phyloP scores from a whole-genome alignment of 495 filamentous ascomycete genomes.

The Jackrogersella minutella region DNA sequence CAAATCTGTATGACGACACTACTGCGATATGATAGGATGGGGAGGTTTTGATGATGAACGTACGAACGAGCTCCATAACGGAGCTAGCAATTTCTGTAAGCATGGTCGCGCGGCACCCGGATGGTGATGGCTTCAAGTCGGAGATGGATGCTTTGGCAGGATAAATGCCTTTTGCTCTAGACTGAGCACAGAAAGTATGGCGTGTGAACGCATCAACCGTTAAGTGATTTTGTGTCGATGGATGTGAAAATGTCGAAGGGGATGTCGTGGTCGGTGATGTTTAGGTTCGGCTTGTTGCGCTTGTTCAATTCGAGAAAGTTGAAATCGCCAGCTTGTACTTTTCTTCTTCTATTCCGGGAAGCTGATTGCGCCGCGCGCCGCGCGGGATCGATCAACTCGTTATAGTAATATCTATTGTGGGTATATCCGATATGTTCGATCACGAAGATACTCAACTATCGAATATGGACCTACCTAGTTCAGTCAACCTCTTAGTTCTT shows the following conservation, averaged over 20 bases:
- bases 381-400: not conserved
- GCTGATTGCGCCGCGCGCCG: conserved; percentile 28
- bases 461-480: not conserved
- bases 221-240: not conserved
- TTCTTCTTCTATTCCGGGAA: conserved; percentile 35
- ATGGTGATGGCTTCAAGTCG: conserved; percentile 23
- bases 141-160: conserved; percentile 24
- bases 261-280: no score
- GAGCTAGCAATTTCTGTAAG: conserved; percentile 50
- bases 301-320: conserved; percentile 29
- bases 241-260: not conserved
- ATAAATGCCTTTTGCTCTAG: conserved; percentile 31
- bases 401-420: not conserved
- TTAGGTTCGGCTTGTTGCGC: conserved; percentile 15
- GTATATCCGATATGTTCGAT: not conserved
- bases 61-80: conserved; percentile 54
- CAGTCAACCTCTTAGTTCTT: no score
- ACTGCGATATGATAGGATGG: not conserved
- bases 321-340: conserved; percentile 42
- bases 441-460: not conserved
- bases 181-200: conserved; percentile 33
- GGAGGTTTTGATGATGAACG: conserved; percentile 16
- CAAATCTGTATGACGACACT: not conserved
- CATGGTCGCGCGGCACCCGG: conserved; percentile 38
- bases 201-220: conserved; percentile 39